Evolutionary conservation across 2,329 filamentous ascomycete genomes (phyloP).

Genomic region (Verticillium longisporum): DNA sequence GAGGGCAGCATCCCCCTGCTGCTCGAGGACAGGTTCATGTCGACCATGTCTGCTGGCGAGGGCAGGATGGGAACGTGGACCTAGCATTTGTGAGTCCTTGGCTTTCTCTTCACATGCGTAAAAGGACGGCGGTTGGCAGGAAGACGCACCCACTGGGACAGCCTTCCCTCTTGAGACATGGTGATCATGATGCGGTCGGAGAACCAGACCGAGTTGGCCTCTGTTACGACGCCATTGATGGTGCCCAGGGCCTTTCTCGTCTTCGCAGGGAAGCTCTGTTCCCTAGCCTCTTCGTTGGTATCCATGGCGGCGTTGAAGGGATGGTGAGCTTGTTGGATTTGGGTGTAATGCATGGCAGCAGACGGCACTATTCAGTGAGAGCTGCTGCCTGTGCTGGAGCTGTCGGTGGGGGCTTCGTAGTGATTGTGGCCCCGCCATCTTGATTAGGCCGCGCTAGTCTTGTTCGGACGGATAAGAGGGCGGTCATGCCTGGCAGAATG

Average conservation of each 20-base stretch:
- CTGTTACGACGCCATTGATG: constrained; percentile 64
- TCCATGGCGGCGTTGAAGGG: constrained; percentile 24
- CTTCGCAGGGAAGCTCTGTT: constrained; percentile 61
- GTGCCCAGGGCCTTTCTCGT: constrained; percentile 52
- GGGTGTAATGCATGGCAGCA: no score
- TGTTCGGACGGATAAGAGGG: constrained; percentile 18
- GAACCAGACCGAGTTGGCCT: constrained; percentile 68
- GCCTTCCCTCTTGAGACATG: constrained; percentile 73
- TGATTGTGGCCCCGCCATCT: not conserved
- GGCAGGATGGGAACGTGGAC: constrained; percentile 73
- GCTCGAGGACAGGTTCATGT: constrained; percentile 47
- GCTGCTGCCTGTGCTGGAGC: not conserved
- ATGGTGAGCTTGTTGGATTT: not conserved
- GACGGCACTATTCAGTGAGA: no score
- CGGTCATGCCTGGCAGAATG: constrained; percentile 29
- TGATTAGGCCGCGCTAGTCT: constrained; percentile 24
- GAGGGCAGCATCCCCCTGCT: constrained; percentile 59
- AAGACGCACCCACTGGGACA: constrained; percentile 78
- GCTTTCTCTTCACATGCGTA: constrained; percentile 13
- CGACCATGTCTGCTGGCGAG: constrained; percentile 55
- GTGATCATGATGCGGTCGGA: constrained; percentile 88
- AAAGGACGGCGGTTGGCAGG: constrained; percentile 15
- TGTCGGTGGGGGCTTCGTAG: not conserved
- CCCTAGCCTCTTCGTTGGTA: constrained; percentile 29
- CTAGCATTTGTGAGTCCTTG: constrained; percentile 28